These are phyloP conservation scores for Rhodotorula babjevae DNA, from an alignment of 768 basidiomycete species.

Conservation along the genomic window DNA sequence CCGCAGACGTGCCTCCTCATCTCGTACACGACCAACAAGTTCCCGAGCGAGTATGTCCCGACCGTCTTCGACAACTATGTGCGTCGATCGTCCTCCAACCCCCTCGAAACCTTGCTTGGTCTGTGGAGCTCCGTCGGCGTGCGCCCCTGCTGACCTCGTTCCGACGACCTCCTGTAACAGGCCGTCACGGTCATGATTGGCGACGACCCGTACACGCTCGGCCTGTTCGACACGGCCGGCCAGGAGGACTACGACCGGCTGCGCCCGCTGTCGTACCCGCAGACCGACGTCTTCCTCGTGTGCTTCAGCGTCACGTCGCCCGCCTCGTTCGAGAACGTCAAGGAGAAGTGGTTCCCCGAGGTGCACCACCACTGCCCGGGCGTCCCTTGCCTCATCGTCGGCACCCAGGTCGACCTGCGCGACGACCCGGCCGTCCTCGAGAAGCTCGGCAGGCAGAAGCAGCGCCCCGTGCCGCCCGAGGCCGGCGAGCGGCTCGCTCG, in stretches of 20 bases:
- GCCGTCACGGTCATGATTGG: conserved; percentile 99
- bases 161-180: not conserved
- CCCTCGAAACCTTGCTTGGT: not conserved
- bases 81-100: not conserved
- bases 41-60: conserved; percentile 97
- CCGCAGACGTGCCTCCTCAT: conserved; percentile 87
- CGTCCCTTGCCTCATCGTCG: conserved; percentile 97
- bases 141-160: too few species aligned
- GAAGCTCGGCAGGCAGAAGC: conserved; percentile 93
- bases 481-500: conserved; percentile 91
- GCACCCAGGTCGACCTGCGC: conserved; percentile 94
- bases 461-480: conserved; percentile 80
- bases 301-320: conserved; percentile 99
- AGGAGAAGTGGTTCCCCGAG: conserved; percentile 99
- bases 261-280: conserved; percentile 97
- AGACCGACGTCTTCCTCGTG: conserved; percentile 98
- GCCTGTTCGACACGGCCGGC: conserved; percentile 96
- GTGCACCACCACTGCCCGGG: conserved; percentile 95
- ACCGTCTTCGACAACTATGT: conserved; percentile 92
- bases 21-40: conserved; percentile 93
- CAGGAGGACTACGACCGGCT: conserved; percentile 99
- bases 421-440: conserved; percentile 89
- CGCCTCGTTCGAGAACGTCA: conserved; percentile 99
- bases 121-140: too few species aligned
- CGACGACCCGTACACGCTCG: conserved; percentile 96